Base-by-base conservation (phyloP, 768 basidiomycete genomes). In the Phanerochaete carnosa region DNA sequence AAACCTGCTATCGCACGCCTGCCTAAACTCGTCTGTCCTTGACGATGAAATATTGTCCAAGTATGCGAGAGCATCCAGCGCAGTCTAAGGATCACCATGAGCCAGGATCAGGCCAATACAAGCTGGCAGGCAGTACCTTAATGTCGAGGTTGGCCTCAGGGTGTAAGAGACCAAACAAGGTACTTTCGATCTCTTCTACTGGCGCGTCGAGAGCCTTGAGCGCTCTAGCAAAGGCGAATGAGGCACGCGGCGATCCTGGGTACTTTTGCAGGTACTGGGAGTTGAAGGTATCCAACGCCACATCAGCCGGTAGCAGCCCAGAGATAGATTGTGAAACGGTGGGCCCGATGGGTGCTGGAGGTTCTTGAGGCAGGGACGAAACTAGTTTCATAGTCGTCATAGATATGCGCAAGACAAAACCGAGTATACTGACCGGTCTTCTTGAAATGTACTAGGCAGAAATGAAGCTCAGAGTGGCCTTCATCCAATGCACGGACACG, bases 201-300 rank as follows among this genome's bases (percentile, higher is more conserved):
- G 85, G 76, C 0, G 80, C 71, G 2, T 77, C 76, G 47, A 92
- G 73, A 5, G 70, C 64, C 1, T 69, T 76, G 15, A 80, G 74
- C 1, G 79, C 90, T 67, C 80, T 79, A 6, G 92, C 92, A 45
- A 77, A 79, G 2, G 85, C 88, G 7, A 96, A 72, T 33, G 90
- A 75, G 0, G 85, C 84, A 1, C 70, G 62, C 0, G 84, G 77
- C 11, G 80, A 80, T 0, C 72, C 65, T 0, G 85, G 74, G 61
- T 89, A 81, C 16, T 68, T 76, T 68, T 95, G 90, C 13, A 94
- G 79, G 70, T 88, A 94, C 62, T 90, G 84, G 19, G 86, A 82
- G 68, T 91, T 94, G 76, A 81, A 89, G 0, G 80, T 80, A 45
- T 89, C 85, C n/a, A 85, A 66, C 0, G 86, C 79, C 1, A 86